These are phyloP conservation scores for Hylodesmum podocarpum DNA, from an alignment of 306 rosid species.

Conservation along the genomic window DNA sequence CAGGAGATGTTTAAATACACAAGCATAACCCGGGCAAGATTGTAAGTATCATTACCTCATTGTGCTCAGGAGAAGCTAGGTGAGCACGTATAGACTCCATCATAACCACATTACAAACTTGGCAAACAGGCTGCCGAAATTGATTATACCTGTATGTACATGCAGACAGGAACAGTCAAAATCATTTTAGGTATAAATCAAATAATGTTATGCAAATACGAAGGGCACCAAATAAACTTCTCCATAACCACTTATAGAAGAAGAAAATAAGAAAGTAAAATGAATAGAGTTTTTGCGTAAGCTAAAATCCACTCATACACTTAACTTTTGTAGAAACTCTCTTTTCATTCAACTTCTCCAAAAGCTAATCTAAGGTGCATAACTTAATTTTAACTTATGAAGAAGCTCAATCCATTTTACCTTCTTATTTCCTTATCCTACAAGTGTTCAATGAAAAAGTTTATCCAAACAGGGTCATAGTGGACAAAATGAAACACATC, in stretches of 20 bases:
- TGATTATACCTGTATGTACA: constrained; percentile 70
- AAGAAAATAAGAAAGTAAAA: neutral
- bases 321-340: neutral
- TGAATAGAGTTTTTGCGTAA: neutral
- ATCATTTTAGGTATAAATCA: neutral
- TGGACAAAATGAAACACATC: neutral
- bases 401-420: neutral
- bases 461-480: neutral
- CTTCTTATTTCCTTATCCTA: neutral
- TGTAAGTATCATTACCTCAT: constrained; percentile 61
- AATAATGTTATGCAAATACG: neutral
- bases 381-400: neutral
- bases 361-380: neutral
- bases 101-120: constrained; percentile 73
- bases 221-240: neutral
- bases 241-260: neutral
- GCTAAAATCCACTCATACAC: neutral
- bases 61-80: constrained; percentile 85
- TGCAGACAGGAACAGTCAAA: constrained; percentile 8
- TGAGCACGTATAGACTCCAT: constrained; percentile 76
- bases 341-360: neutral
- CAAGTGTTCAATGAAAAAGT: neutral
- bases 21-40: neutral
- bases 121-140: constrained; percentile 77
- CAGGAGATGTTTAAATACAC: neutral